Conservation (phyloP, 2,329 filamentous ascomycete genomes). For the Karstenula rhodostoma region DNA sequence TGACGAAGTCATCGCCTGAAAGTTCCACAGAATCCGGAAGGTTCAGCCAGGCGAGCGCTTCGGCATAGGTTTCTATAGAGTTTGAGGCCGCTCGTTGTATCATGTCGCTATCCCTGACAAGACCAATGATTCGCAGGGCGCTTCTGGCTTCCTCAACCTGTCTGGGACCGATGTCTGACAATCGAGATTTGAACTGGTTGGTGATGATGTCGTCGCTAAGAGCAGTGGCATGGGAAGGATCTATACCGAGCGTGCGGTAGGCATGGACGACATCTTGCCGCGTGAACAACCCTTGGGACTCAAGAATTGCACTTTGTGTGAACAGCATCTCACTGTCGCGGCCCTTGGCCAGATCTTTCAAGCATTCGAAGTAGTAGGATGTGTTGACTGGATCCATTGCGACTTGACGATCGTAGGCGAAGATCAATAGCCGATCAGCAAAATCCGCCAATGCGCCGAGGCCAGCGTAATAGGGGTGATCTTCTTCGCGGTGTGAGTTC, state of each 20-base stretch:
- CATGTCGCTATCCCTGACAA: constrained; percentile 63
- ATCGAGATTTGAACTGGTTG: constrained; percentile 66
- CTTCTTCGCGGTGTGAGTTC: constrained; percentile 42
- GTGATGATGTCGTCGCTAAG: constrained; percentile 69
- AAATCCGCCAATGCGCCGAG: constrained; percentile 71
- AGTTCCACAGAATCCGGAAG: constrained; percentile 45
- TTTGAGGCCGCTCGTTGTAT: constrained; percentile 67
- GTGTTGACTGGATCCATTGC: constrained; percentile 62
- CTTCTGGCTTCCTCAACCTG: constrained; percentile 65
- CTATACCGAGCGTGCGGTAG: constrained; percentile 67
- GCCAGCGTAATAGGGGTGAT: constrained; percentile 63
- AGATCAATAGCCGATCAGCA: constrained; percentile 66
- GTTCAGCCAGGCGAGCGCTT: constrained; percentile 69
- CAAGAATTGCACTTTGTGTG: constrained; percentile 64
- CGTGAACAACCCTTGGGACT: constrained; percentile 66
- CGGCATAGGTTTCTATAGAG: constrained; percentile 67
- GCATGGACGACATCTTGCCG: constrained; percentile 65
- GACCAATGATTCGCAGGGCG: constrained; percentile 67
- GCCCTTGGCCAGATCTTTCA: constrained; percentile 66
- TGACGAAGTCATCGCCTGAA: constrained; percentile 65
- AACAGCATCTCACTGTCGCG: constrained; percentile 66
- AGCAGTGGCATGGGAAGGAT: constrained; percentile 46
- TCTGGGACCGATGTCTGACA: constrained; percentile 62
- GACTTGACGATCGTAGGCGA: constrained; percentile 69
- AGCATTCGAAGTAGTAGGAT: constrained; percentile 70